Evolutionary conservation across 1,284 basidiomycete genomes (phyloP), one percentile per base, ranked within the genome.

Genomic region (Ceratobasidium sp.): DNA sequence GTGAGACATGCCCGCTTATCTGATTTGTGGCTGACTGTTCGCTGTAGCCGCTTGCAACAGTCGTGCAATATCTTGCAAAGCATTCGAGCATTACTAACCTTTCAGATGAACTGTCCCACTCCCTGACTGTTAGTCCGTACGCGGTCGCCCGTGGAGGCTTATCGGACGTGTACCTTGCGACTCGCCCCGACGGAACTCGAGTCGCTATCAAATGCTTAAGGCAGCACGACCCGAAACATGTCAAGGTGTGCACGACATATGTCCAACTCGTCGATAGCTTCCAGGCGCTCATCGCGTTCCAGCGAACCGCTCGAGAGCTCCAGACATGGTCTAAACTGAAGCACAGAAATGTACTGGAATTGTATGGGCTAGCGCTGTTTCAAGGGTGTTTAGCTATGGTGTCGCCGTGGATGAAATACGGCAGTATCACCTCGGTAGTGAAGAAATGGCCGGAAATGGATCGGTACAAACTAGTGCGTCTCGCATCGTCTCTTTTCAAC

Each of bases 381-480:
- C 41, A 22, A 5, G 29, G 39, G 11, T 22, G 9, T 8, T 3
- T 64, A 8, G 43, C 62, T 2, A 64, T 64, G 62, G 62, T 64
- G 8, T 64, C 62, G 24, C 62, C 62, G 14, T 64, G 62, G 62
- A 64, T 64, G 62, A 11, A 16, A 24, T 11, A 31, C n/a, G 62
- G 62, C 1, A 49, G 24, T 14, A 31, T 64, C 19, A 49, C 9
- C n/a, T 19, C 41, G 13, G 22, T 31, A 6, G 2, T 64, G 24
- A 46, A 27, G 4, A 16, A 31, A 6, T n/a, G 14, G 19, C 62
- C 43, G 24, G 31, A 31, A 8, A 6, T 29, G 6, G 16, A 48
- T 7, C 62, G 43, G 2, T 48, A 43, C 19, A 22, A 19, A 1
- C 29, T 64, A 0, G 62, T 64, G 43, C 22, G 62, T 64, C 1